Evolutionary conservation across 441 rosid species (phyloP).

Genomic region (Adansonia gregorii): DNA sequence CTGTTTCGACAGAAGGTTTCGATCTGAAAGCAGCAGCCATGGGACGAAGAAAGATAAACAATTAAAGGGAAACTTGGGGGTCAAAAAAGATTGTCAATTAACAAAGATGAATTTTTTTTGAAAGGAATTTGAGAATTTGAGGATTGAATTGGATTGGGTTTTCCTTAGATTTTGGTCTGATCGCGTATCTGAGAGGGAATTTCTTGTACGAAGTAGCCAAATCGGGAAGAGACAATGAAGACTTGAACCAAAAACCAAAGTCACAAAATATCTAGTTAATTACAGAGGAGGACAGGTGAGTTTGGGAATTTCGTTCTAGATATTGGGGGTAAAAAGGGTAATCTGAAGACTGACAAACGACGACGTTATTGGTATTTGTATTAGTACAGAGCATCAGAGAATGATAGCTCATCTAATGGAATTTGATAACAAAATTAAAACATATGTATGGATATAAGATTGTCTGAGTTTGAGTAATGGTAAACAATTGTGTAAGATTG

Average conservation of each 20-base stretch:
- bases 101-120: not conserved
- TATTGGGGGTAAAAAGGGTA: not conserved
- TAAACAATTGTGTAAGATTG: not conserved
- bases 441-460: not conserved
- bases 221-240: not conserved
- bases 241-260: not conserved
- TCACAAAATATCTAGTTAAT: conserved; percentile 3
- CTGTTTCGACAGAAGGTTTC: conserved; percentile 57
- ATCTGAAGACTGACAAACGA: not conserved
- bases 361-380: not conserved
- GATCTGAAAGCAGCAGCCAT: conserved; percentile 68
- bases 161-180: not conserved
- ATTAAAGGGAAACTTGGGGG: not conserved
- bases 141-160: not conserved
- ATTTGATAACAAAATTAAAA: no score
- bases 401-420: no score
- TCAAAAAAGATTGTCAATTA: not conserved
- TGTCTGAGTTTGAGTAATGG: not conserved
- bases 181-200: not conserved
- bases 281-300: not conserved
- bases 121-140: not conserved
- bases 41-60: not conserved
- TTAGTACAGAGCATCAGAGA: no score
- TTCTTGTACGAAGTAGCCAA: not conserved
- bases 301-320: not conserved